Evolutionary conservation across 2,329 filamentous ascomycete genomes (phyloP).

Genomic region (Alternaria angustiovoidea): DNA sequence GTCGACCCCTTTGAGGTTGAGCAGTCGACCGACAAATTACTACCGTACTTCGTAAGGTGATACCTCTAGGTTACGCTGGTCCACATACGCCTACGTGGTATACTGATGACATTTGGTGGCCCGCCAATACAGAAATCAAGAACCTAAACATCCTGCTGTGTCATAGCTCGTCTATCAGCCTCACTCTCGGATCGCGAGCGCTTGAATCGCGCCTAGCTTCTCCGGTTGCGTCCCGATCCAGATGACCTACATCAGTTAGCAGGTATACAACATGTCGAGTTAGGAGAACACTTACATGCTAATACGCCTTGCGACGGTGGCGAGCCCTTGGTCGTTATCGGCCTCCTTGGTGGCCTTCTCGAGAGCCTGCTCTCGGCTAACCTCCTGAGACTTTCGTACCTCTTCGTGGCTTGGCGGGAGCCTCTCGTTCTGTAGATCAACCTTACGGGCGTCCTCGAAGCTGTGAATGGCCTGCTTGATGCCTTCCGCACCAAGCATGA

Average conservation of each 20-base stretch:
- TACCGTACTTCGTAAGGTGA: conserved; percentile 38
- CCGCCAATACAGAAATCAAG: conserved; percentile 30
- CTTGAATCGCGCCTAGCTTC: conserved; percentile 36
- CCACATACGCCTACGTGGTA: conserved; percentile 40
- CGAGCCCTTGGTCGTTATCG: conserved; percentile 88
- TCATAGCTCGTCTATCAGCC: conserved; percentile 7
- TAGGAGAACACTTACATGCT: conserved; percentile 83
- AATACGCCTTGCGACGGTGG: conserved; percentile 86
- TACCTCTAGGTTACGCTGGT: conserved; percentile 38
- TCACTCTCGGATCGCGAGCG: conserved; percentile 28
- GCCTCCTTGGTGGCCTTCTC: conserved; percentile 87
- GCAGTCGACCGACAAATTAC: conserved; percentile 40
- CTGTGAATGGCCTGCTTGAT: conserved; percentile 98
- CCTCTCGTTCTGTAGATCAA: conserved; percentile 95
- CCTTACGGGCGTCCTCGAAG: conserved; percentile 96
- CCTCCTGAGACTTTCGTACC: conserved; percentile 81
- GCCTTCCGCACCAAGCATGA: conserved; percentile 97
- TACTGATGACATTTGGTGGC: conserved; percentile 34
- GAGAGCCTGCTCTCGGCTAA: conserved; percentile 81
- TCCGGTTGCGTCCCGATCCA: conserved; percentile 49
- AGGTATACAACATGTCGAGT: not conserved
- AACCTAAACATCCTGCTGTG: conserved; percentile 16
- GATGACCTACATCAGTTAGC: conserved; percentile 49
- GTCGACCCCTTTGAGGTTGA: conserved; percentile 21
- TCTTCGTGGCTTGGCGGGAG: conserved; percentile 93